Evolutionary conservation across 2,329 filamentous ascomycete species (phyloP), one percentile per base, ranked within the genome.

Genomic region (Phyllosticta ampelicida): DNA sequence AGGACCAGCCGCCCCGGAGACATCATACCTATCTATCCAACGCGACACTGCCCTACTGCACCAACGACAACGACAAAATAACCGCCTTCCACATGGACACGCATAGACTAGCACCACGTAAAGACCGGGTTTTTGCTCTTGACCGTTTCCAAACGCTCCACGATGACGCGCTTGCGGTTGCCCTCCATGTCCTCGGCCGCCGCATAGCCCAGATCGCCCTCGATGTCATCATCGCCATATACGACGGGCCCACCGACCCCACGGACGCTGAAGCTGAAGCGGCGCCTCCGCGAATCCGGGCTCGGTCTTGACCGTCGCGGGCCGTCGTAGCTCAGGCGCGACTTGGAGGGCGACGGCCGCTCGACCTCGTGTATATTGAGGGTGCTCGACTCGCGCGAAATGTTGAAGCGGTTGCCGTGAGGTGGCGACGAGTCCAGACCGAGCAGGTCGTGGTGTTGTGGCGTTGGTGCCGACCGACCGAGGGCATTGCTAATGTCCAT

Each of bases 81-180:
- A 48, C 10, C 52, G 6, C 28, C 20, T n/a, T n/a, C 5, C 16
- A 44, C 16, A n/a, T 44, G 2, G 13, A 48, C 9, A 13, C 1
- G 21, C n/a, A 18, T 9, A 29, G 11, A 26, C 72, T 64, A 97
- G 77, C 94, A 99, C 89, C 94, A 99, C 51, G 89, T 96, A 73
- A 99, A 99, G 29, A 99, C 90, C 1, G 94, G 94, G 69, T 95
- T 95, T 70, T 87, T 87, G 69, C 86, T 89, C 79, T 97, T 97
- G 62, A 99, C 94, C 61, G 92, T 88, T 77, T 99, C 94, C 60
- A 99, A 75, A 62, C 94, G 80, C 78, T 99, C 94, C 53, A 99
- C 91, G 77, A 99, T 97, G 53, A 99, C 94, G 73, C 94, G 95
- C 66, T 91, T 83, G 70, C 87, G 85, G 67, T 90, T 89, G 11